Conservation (phyloP, 495 filamentous ascomycete species). For the Copromyces sp. region DNA sequence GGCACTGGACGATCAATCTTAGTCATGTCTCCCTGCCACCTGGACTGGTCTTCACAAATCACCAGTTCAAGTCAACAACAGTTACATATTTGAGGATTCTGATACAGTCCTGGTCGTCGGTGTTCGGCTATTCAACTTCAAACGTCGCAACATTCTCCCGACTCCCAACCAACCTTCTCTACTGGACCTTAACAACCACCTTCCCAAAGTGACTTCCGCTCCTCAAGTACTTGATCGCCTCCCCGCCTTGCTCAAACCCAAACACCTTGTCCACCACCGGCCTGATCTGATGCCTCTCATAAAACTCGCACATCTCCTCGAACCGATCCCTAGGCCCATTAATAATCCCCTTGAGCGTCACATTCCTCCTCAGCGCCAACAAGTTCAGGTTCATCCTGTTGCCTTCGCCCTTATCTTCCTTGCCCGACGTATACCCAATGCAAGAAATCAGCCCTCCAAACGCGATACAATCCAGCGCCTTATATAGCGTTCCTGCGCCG, state of each 20-base stretch:
- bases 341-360: conserved; percentile 26
- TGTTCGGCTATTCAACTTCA: background rate
- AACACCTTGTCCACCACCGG: conserved; percentile 30
- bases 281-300: conserved; percentile 23
- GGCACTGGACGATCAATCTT: background rate
- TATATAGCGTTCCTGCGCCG: conserved; percentile 33
- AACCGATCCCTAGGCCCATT: conserved; percentile 28
- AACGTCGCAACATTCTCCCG: background rate
- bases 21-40: background rate
- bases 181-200: background rate
- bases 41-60: background rate
- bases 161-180: background rate
- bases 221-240: background rate
- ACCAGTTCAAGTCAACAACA: background rate
- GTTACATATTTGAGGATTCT: background rate
- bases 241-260: conserved; percentile 12
- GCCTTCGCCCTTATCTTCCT: conserved; percentile 29
- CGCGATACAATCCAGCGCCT: conserved; percentile 31
- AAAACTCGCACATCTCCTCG: conserved; percentile 25
- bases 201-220: background rate
- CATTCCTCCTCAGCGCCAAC: conserved; percentile 27
- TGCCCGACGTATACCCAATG: conserved; percentile 34
- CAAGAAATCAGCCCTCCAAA: conserved; percentile 36
- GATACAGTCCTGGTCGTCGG: background rate
- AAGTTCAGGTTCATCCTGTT: conserved; percentile 29